Base-by-base conservation (phyloP, 192 early-diverging fungal genomes). In the Rhizophagus prolifer region DNA sequence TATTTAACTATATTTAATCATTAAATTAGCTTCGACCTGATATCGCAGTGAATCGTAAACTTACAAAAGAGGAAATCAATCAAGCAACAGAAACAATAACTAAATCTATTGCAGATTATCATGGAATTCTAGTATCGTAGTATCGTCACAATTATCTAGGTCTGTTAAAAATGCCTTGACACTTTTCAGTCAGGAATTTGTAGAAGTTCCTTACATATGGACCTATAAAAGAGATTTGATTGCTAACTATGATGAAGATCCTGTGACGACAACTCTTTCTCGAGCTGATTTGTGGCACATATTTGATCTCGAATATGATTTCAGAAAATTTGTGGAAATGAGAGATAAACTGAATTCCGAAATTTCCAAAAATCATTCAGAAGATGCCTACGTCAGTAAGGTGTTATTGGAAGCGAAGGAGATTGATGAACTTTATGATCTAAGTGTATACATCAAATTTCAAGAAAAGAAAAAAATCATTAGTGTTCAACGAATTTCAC, bases 151-250 rank as follows among this genome's bases (percentile, higher is more conserved):
- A 30, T 50, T 70, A 28, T 14, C 12, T n/a, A 28, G 16, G 12
- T 44, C 68, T 28, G 14, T 54, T 4, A 70, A 70, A 41, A 34
- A 87, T 59, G 90, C 95, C 61, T 86, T 96, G 44, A 83, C 84
- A 72, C 91, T 92, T 76, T 75, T 97, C 64, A 87, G 89, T 34
- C 84, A 88, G 54, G 94, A 97, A 77, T 88, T 93, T 59, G 81
- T 88, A 75, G 97, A 99, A 80, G 95, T 99, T 30, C 97, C 97
- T 9, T 97, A 92, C 79, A 94, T 99, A 74, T 84, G 88, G 44
- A 86, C 86, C 14, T 95, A 98, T 78, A 88, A 94, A 58, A 91
- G 92, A 66, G 97, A 99, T 80, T 92, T 95, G 75, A 91, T 94
- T 78, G 68, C 3, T 79, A 80, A 70, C 14, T 70, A 47, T 28